These are phyloP conservation scores for Plasmodium blacklocki DNA, from an alignment of 169 alveolate species.

Conservation along the genomic window DNA sequence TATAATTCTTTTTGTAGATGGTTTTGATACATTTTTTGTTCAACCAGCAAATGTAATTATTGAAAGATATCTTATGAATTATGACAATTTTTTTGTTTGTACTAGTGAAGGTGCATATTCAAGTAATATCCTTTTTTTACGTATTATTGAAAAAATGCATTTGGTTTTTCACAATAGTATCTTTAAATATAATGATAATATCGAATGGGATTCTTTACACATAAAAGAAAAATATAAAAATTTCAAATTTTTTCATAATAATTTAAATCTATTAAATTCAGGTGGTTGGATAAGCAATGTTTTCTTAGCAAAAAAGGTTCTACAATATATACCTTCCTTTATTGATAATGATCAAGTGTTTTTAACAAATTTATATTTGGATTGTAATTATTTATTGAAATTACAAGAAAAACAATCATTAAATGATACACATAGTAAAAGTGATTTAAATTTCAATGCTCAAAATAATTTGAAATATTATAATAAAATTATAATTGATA, in stretches of 20 bases:
- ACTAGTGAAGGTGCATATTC: constrained; percentile 68
- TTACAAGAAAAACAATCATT: constrained; percentile 9
- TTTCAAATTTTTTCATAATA: constrained; percentile 54
- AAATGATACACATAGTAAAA: background rate
- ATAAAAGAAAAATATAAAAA: constrained; percentile 39
- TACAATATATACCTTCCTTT: constrained; percentile 69
- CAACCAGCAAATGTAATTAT: constrained; percentile 69
- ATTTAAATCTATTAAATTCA: constrained; percentile 63
- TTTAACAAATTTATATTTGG: constrained; percentile 62
- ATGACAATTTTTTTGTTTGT: constrained; percentile 65
- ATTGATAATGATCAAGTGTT: constrained; percentile 72
- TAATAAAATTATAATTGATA: constrained; percentile 63
- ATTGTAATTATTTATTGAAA: constrained; percentile 42
- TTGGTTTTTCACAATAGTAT: constrained; percentile 64
- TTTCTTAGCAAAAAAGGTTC: constrained; percentile 42
- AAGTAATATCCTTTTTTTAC: constrained; percentile 19
- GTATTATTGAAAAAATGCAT: constrained; percentile 64
- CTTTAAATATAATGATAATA: constrained; percentile 50
- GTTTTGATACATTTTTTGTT: constrained; percentile 57
- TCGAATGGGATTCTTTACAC: constrained; percentile 47
- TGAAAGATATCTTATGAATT: constrained; percentile 65
- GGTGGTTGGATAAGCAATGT: constrained; percentile 75
- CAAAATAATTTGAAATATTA: constrained; percentile 13
- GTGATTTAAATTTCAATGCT: background rate
- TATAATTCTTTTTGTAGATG: constrained; percentile 69